These are phyloP conservation scores for Aspergillus sp. DNA, from an alignment of 2,329 filamentous ascomycete species.

Conservation along the genomic window DNA sequence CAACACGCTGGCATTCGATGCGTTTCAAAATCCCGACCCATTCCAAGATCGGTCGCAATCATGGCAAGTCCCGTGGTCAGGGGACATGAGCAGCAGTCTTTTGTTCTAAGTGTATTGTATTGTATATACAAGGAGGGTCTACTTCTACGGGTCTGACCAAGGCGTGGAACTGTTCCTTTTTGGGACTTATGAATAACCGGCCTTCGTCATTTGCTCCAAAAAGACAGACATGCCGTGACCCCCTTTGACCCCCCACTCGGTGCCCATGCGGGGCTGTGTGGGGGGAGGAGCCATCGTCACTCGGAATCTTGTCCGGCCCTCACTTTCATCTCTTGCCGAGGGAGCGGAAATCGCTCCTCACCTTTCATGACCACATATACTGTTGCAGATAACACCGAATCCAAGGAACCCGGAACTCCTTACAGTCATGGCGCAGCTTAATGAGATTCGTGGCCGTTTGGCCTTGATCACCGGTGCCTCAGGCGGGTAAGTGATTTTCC, in stretches of 20 bases:
- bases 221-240: background rate
- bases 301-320: background rate
- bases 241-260: constrained; percentile 1
- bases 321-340: background rate
- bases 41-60: constrained; percentile 32
- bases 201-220: background rate
- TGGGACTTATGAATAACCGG: background rate
- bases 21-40: constrained; percentile 34
- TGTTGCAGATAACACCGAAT: background rate
- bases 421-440: constrained; percentile 26
- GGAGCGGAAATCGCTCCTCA: background rate
- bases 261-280: constrained; percentile 8
- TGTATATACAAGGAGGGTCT: background rate
- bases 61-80: constrained; percentile 43
- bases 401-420: background rate
- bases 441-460: constrained; percentile 53
- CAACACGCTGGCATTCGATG: constrained; percentile 36
- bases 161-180: background rate
- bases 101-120: constrained; percentile 26
- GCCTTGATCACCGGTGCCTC: constrained; percentile 63
- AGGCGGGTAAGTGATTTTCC: constrained; percentile 51
- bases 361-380: background rate
- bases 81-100: constrained; percentile 40
- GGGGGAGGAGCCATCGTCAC: background rate
- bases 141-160: background rate